Conservation (phyloP, 2,329 filamentous ascomycete species). For the Colletotrichum liriopes region DNA sequence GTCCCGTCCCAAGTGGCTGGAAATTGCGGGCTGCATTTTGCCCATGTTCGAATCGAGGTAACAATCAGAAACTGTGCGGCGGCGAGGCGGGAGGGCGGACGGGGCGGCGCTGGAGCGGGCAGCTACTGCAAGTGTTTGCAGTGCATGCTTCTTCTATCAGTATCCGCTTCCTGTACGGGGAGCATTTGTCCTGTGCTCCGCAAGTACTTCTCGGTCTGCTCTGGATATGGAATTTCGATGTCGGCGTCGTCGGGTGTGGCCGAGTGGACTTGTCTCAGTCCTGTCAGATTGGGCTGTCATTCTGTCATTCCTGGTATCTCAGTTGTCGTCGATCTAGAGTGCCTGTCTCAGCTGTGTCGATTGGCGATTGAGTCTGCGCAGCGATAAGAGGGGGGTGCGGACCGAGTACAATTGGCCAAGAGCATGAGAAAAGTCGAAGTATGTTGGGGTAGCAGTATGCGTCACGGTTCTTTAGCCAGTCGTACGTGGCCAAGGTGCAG, state of each 20-base stretch:
- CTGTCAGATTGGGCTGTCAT: constrained; percentile 24
- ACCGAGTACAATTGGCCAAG: constrained; percentile 4
- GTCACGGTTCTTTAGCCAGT: constrained; percentile 9
- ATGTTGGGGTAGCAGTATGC: not conserved
- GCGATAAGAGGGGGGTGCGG: constrained; percentile 1
- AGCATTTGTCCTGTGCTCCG: not conserved
- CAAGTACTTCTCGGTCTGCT: constrained; percentile 4
- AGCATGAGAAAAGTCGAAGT: not conserved
- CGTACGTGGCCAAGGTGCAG: not conserved
- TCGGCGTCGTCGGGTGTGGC: not conserved
- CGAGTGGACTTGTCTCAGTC: constrained; percentile 27
- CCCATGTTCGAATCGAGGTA: constrained; percentile 22
- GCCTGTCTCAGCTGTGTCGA: constrained; percentile 39
- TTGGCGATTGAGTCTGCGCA: constrained; percentile 30
- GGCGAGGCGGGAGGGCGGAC: constrained; percentile 17
- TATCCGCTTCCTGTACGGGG: not conserved
- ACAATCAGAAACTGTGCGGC: constrained; percentile 1
- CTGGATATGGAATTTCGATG: not conserved
- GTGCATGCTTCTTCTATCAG: not conserved
- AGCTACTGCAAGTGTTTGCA: constrained; percentile 28
- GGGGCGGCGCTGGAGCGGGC: constrained; percentile 23
- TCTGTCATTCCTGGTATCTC: constrained; percentile 19
- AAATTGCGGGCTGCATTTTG: constrained; percentile 36
- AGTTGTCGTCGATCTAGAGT: constrained; percentile 34
- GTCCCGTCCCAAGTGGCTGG: constrained; percentile 39